Percentiles rank a stretch among this genome's conserved stretches.
These are phyloP conservation scores for Maudiozyma pseudohumilis DNA, from an alignment of 805 yeast species.

Conservation along the genomic window DNA sequence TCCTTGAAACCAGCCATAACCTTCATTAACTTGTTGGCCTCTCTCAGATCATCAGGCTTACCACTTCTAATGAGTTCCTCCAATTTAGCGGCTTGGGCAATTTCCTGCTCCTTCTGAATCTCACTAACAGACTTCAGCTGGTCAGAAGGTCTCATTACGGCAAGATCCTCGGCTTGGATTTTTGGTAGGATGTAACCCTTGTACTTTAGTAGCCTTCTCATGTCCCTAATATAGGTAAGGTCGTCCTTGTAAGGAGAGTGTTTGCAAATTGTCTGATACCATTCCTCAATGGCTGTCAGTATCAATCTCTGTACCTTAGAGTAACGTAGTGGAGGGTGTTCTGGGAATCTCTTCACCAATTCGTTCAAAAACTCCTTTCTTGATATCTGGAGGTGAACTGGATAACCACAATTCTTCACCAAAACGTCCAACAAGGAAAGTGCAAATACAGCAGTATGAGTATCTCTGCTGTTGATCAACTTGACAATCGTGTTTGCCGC, in stretches of 20 bases:
- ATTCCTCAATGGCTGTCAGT: constrained; percentile 86
- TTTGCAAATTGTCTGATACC: constrained; percentile 91
- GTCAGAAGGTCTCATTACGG: constrained; percentile 85
- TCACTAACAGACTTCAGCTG: constrained; percentile 81
- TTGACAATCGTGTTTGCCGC: constrained; percentile 83
- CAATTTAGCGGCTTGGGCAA: constrained; percentile 88
- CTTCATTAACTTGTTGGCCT: constrained; percentile 94
- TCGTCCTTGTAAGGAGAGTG: constrained; percentile 87
- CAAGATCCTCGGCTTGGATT: constrained; percentile 79
- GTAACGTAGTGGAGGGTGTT: constrained; percentile 81
- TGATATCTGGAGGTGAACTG: constrained; percentile 88
- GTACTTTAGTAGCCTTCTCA: constrained; percentile 82
- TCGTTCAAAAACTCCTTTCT: constrained; percentile 92
- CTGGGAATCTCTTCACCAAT: constrained; percentile 87
- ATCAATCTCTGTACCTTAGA: constrained; percentile 75
- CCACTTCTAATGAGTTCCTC: constrained; percentile 95
- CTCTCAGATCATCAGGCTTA: constrained; percentile 87
- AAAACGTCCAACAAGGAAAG: constrained; percentile 73
- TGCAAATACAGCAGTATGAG: constrained; percentile 79
- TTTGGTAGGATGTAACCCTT: constrained; percentile 95
- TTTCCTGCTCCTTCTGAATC: constrained; percentile 81
- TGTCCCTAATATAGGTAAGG: constrained; percentile 82
- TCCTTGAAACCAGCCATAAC: constrained; percentile 96
- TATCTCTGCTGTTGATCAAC: constrained; percentile 69
- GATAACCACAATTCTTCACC: constrained; percentile 97